These are phyloP conservation scores for Pleurotus eryngii DNA, from an alignment of 768 basidiomycete species.

Conservation along the genomic window DNA sequence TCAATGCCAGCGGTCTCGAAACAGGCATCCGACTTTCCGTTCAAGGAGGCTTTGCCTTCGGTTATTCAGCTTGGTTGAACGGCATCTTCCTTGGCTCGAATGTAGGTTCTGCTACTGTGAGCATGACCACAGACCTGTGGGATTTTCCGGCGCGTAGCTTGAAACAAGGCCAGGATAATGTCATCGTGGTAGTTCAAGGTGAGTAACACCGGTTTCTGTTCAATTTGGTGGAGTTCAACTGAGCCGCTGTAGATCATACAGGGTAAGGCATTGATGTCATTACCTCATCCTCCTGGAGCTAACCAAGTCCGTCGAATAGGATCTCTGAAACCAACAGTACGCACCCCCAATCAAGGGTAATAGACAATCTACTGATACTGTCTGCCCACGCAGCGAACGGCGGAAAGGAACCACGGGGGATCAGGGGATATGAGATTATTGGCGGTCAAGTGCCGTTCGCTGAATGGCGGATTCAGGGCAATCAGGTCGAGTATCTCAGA, in stretches of 20 bases:
- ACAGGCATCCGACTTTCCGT: conserved; percentile 42
- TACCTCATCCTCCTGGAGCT: too few relatives aligned
- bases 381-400: conserved; percentile 32
- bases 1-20: conserved; percentile 46
- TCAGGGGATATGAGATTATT: conserved; percentile 40
- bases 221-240: neutral
- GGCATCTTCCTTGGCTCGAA: conserved; percentile 47
- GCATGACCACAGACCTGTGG: conserved; percentile 42
- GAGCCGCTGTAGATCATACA: conserved; percentile 38
- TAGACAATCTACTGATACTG: neutral
- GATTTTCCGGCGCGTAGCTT: conserved; percentile 31
- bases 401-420: conserved; percentile 48
- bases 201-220: neutral
- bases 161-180: conserved; percentile 35
- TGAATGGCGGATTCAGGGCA: conserved; percentile 42
- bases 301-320: conserved; percentile 17
- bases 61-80: conserved; percentile 50
- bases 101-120: conserved; percentile 39
- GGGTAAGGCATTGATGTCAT: conserved; percentile 28
- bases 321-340: conserved; percentile 47
- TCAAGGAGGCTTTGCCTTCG: conserved; percentile 49
- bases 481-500: conserved; percentile 24
- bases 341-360: conserved; percentile 8
- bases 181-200: conserved; percentile 37
- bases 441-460: conserved; percentile 34